Conservation (phyloP, 2,329 filamentous ascomycete species). For the Fusarium albosuccineum region DNA sequence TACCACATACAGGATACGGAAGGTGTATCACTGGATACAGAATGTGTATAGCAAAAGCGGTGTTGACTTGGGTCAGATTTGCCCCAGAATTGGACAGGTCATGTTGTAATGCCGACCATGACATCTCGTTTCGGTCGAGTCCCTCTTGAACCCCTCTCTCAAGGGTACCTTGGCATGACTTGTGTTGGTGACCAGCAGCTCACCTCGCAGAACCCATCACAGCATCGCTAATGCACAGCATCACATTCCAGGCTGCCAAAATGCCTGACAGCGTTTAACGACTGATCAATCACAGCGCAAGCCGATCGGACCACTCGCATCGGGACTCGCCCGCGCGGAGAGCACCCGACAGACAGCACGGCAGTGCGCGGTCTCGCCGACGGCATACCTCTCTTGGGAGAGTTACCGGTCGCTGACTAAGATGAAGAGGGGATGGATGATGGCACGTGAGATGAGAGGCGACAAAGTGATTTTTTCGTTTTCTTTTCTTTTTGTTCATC, state of each 20-base stretch:
- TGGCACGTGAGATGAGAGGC: conserved; percentile 23
- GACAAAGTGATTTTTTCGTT: not conserved
- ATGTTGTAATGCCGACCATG: too few relatives aligned
- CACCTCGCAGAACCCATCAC: not conserved
- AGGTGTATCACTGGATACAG: not conserved
- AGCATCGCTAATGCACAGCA: not conserved
- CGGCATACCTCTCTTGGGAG: conserved; percentile 12
- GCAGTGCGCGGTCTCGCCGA: conserved; percentile 18
- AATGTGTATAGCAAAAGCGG: not conserved
- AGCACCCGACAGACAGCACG: too few relatives aligned
- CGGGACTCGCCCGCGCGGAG: not conserved
- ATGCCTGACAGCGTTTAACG: not conserved
- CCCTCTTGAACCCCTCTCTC: too few relatives aligned
- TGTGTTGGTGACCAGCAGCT: not conserved
- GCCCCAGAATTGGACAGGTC: not conserved
- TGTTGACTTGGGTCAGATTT: not conserved
- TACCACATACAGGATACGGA: conserved; percentile 26
- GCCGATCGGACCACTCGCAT: conserved; percentile 17
- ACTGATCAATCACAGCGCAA: not conserved
- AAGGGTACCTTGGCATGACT: not conserved
- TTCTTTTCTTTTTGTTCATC: too few relatives aligned
- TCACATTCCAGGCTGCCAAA: conserved; percentile 28
- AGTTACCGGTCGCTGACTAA: conserved; percentile 10
- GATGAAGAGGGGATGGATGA: not conserved
- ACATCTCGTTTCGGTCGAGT: too few relatives aligned